These are phyloP conservation scores for Leptographium procerum DNA, from an alignment of 2,329 filamentous ascomycete species.

Conservation along the genomic window DNA sequence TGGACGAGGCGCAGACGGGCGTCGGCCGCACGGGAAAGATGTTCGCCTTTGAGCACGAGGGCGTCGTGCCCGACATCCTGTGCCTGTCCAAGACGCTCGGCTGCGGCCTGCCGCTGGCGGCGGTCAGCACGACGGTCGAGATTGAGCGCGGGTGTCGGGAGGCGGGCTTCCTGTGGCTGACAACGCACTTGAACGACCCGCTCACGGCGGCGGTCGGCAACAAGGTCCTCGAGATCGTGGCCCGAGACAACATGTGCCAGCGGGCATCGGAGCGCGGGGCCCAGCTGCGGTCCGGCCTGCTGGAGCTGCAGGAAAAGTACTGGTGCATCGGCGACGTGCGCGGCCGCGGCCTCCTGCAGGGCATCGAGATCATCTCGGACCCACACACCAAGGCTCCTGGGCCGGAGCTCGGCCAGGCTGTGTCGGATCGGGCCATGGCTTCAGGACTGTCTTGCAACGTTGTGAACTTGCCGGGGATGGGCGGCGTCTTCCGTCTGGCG, in stretches of 20 bases:
- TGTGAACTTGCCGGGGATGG: conserved; percentile 40
- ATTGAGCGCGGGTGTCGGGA: conserved; percentile 38
- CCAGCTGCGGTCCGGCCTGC: conserved; percentile 35
- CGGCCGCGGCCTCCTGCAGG: conserved; percentile 45
- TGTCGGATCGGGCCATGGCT: conserved; percentile 21
- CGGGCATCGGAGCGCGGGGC: conserved; percentile 31
- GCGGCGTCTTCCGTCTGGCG: conserved; percentile 47
- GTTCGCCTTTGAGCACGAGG: conserved; percentile 1
- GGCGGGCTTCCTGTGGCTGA: conserved; percentile 43
- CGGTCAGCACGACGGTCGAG: conserved; percentile 42
- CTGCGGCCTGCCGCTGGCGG: conserved; percentile 37
- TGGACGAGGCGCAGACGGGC: conserved; percentile 2
- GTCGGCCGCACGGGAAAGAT: conserved; percentile 1
- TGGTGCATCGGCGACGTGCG: conserved; percentile 51
- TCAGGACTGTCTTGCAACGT: conserved; percentile 47
- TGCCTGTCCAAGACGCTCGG: neutral
- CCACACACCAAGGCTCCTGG: conserved; percentile 32
- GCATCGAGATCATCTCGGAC: conserved; percentile 45
- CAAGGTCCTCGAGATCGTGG: conserved; percentile 51
- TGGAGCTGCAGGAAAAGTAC: conserved; percentile 35
- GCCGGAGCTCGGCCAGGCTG: conserved; percentile 31
- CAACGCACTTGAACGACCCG: conserved; percentile 52
- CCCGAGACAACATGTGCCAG: conserved; percentile 39
- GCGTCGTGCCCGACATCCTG: conserved; percentile 1
- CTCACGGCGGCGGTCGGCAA: conserved; percentile 47